Percentiles rank a stretch among this genome's conserved stretches.
Evolutionary conservation across 2,329 filamentous ascomycete genomes (phyloP).

Genomic region (Beauveria caledonica): DNA sequence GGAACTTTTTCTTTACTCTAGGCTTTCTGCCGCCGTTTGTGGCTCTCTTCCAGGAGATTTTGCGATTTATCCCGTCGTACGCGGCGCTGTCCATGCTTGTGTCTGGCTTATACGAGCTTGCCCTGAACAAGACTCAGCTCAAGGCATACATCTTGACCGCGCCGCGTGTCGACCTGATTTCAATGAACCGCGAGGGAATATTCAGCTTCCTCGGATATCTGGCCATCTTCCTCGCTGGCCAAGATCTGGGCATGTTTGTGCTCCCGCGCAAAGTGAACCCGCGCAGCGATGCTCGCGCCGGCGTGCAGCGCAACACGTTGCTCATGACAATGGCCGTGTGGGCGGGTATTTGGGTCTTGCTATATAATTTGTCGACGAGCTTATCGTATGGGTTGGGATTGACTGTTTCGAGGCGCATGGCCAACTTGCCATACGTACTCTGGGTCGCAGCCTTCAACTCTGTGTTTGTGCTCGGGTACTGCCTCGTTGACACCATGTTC

Average conservation of each 20-base stretch:
- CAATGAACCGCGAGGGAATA: conserved; percentile 90
- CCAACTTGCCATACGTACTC: conserved; percentile 86
- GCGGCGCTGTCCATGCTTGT: conserved; percentile 65
- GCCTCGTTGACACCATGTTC: conserved; percentile 65
- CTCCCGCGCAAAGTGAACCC: conserved; percentile 52
- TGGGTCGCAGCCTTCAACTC: conserved; percentile 93
- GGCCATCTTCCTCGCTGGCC: conserved; percentile 86
- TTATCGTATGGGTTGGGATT: conserved; percentile 64
- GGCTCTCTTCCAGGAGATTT: conserved; percentile 67
- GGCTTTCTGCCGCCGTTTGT: conserved; percentile 83
- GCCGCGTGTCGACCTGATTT: conserved; percentile 68
- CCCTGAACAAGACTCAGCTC: conserved; percentile 67
- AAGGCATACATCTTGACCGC: conserved; percentile 78
- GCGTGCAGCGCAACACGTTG: conserved; percentile 46
- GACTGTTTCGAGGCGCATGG: conserved; percentile 76
- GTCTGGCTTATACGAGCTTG: conserved; percentile 61
- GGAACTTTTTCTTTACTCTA: conserved; percentile 99
- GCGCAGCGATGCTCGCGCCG: conserved; percentile 32
- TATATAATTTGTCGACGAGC: conserved; percentile 63
- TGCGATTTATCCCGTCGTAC: conserved; percentile 66
- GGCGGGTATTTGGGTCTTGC: conserved; percentile 56
- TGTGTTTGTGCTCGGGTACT: conserved; percentile 72
- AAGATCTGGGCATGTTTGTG: conserved; percentile 71
- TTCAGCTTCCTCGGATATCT: conserved; percentile 92
- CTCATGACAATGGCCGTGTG: conserved; percentile 57